These are phyloP conservation scores for Agrocybe pediades DNA, from an alignment of 768 basidiomycete species.

Conservation along the genomic window DNA sequence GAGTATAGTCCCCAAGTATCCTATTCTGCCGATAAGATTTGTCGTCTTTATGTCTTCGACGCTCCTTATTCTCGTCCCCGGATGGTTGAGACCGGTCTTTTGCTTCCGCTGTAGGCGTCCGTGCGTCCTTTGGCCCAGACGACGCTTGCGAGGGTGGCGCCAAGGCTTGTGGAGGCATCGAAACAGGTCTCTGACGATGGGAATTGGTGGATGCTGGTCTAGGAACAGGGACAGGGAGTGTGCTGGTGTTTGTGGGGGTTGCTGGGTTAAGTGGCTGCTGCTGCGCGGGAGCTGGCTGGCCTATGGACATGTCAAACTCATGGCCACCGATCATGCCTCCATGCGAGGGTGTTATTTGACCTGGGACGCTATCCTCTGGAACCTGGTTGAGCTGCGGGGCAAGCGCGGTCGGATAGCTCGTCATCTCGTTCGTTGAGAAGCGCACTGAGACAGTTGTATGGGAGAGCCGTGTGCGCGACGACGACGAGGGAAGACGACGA, in stretches of 20 bases:
- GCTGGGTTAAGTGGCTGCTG: slow-evolving; percentile 20
- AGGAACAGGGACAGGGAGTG: slow-evolving; percentile 27
- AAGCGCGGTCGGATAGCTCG: slow-evolving; percentile 50
- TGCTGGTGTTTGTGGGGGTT: slow-evolving; percentile 20
- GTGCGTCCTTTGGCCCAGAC: slow-evolving; percentile 11
- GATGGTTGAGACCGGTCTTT: slow-evolving; percentile 33
- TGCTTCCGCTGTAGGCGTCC: slow-evolving; percentile 33
- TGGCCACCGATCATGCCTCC: slow-evolving; percentile 56
- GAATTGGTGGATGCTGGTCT: slow-evolving; percentile 31
- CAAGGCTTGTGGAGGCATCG: slow-evolving; percentile 72
- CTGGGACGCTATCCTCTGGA: slow-evolving; percentile 47
- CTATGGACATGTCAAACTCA: slow-evolving; percentile 67
- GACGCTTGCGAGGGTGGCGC: slow-evolving; percentile 14
- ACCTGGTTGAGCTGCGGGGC: slow-evolving; percentile 49
- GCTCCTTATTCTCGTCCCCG: slow-evolving; percentile 28
- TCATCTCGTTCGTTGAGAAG: slow-evolving; percentile 22
- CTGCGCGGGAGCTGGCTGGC: slow-evolving; percentile 34
- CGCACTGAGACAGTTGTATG: slow-evolving; percentile 10
- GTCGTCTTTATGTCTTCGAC: slow-evolving; percentile 32
- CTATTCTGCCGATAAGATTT: slow-evolving; percentile 47
- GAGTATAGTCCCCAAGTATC: slow-evolving; percentile 90
- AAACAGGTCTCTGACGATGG: slow-evolving; percentile 63
- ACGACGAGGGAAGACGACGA: slow-evolving; percentile 6
- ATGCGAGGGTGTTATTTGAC: slow-evolving; percentile 48
- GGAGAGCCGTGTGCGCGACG: slow-evolving; percentile 20